These are phyloP conservation scores for Fomitopsis serialis DNA, from an alignment of 768 basidiomycete species.

Conservation along the genomic window DNA sequence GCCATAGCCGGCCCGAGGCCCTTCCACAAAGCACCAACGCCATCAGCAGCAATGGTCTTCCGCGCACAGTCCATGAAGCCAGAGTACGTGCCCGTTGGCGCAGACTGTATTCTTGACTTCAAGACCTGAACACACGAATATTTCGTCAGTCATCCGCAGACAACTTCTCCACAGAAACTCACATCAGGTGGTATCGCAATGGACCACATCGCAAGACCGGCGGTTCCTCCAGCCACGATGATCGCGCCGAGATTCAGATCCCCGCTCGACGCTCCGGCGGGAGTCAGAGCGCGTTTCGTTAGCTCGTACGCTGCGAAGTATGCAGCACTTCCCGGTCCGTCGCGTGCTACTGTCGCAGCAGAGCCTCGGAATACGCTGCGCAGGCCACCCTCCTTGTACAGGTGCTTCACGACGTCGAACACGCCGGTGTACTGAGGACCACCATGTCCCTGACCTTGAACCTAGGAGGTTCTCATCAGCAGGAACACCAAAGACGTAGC, in stretches of 20 bases:
- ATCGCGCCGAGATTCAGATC: constrained; percentile 83
- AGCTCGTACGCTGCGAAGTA: constrained; percentile 98
- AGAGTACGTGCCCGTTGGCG: constrained; percentile 95
- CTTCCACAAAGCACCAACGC: constrained; percentile 87
- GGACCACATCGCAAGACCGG: constrained; percentile 98
- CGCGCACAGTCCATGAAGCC: constrained; percentile 89
- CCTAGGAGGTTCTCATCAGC: constrained; percentile 32
- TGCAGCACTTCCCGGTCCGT: constrained; percentile 96
- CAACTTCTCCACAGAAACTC: constrained; percentile 23
- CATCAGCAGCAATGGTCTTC: constrained; percentile 89
- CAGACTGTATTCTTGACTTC: constrained; percentile 94
- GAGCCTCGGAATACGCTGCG: constrained; percentile 91
- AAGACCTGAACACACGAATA: constrained; percentile 54
- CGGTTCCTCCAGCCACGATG: constrained; percentile 88
- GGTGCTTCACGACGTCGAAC: constrained; percentile 80
- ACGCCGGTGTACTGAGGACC: constrained; percentile 83
- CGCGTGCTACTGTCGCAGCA: constrained; percentile 87
- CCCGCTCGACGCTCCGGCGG: constrained; percentile 70
- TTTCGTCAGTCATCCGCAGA: background rate
- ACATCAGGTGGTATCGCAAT: constrained; percentile 97
- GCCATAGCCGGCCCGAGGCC: constrained; percentile 98
- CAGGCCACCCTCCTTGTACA: constrained; percentile 92
- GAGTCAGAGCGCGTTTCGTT: constrained; percentile 81
- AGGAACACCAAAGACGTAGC: background rate
- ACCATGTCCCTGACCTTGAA: constrained; percentile 93